These are phyloP conservation scores for Chalaropsis ovoidea DNA, from an alignment of 2,329 filamentous ascomycete species.

Conservation along the genomic window DNA sequence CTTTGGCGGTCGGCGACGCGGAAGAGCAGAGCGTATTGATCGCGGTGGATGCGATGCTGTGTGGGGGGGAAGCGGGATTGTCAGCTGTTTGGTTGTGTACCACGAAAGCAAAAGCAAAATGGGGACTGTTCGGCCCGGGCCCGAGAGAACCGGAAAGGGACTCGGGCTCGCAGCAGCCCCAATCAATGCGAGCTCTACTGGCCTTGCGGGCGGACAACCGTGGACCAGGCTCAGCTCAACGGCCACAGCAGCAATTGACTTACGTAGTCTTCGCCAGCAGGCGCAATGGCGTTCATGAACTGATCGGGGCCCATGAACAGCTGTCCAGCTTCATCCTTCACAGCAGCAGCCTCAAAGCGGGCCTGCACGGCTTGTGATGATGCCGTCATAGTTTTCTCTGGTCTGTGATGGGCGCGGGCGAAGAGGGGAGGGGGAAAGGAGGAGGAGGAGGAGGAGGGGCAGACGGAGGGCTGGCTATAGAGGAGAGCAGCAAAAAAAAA, in stretches of 20 bases:
- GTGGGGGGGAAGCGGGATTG: conserved; percentile 22
- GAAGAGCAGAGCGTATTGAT: conserved; percentile 93
- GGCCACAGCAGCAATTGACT: conserved; percentile 37
- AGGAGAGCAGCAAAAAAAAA: conserved; percentile 1
- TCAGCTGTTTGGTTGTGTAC: neutral
- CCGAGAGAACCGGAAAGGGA: neutral
- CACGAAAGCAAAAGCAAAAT: too few species aligned
- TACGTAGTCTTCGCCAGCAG: conserved; percentile 81
- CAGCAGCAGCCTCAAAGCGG: conserved; percentile 66
- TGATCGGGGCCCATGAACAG: conserved; percentile 71
- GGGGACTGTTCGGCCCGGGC: neutral
- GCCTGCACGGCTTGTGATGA: conserved; percentile 38
- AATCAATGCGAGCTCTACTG: neutral
- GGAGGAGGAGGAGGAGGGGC: neutral
- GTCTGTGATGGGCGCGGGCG: neutral
- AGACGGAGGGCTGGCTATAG: neutral
- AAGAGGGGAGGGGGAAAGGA: neutral
- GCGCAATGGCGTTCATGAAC: conserved; percentile 85
- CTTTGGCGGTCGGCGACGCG: conserved; percentile 72
- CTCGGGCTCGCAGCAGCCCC: neutral
- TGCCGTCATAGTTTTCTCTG: conserved; percentile 16
- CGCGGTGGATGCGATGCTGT: conserved; percentile 93
- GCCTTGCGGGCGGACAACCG: neutral
- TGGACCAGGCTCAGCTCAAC: neutral
- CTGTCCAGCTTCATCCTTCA: conserved; percentile 67